A percentile compares a stretch with the other conserved stretches of the same genome.
phyloP scores from a whole-genome alignment of 73 alveolate genomes.

The Paramecium sexaurelia region DNA sequence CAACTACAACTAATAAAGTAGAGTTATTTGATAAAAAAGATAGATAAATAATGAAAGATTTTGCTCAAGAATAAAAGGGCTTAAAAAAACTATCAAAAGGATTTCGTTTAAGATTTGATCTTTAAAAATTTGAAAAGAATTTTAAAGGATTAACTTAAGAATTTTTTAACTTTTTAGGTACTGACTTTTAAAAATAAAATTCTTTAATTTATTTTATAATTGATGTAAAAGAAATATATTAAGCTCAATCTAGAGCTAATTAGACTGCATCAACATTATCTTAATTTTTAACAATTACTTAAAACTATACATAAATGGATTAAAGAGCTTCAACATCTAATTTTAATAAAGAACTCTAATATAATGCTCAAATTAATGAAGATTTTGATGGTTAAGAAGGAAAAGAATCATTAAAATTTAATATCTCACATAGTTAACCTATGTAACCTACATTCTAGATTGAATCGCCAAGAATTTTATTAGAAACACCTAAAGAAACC shows the following conservation, averaged over 20 bases:
- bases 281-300: not conserved
- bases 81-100: not conserved
- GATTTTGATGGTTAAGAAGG: not conserved
- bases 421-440: not conserved
- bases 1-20: not conserved
- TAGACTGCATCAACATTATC: not conserved
- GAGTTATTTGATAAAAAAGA: not conserved
- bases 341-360: not conserved
- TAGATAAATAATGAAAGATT: not conserved
- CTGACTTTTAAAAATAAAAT: not conserved
- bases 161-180: not conserved
- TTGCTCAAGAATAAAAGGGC: not conserved
- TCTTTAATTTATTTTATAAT: not conserved
- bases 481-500: constrained; percentile 45
- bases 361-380: not conserved
- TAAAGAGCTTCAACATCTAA: not conserved
- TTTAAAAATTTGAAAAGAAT: not conserved
- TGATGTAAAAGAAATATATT: not conserved
- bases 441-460: not conserved
- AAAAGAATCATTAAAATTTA: not conserved
- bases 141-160: not conserved
- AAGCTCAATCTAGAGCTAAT: not conserved
- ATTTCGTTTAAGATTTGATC: not conserved
- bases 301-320: not conserved
- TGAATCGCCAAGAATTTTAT: constrained; percentile 25